These are phyloP conservation scores for Holtermannia corniformis DNA, from an alignment of 768 basidiomycete species.

Conservation along the genomic window DNA sequence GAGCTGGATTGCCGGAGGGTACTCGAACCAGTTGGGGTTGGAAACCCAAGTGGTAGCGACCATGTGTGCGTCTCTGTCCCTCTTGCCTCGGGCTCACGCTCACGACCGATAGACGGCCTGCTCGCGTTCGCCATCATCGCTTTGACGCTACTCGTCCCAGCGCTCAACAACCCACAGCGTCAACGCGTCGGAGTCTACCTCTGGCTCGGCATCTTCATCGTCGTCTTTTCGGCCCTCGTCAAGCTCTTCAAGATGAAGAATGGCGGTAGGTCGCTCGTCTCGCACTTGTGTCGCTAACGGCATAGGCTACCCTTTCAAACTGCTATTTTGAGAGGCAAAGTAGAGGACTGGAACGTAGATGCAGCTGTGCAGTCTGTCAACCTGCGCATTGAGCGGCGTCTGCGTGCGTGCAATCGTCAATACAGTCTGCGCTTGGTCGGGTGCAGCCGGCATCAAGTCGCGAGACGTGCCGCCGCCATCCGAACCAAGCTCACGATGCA, in stretches of 20 bases:
- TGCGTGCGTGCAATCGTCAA: too few relatives aligned
- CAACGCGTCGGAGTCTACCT: conserved; percentile 83
- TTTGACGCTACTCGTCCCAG: conserved; percentile 58
- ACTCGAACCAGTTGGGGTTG: conserved; percentile 81
- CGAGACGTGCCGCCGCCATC: too few relatives aligned
- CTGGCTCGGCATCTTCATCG: conserved; percentile 70
- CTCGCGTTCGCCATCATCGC: conserved; percentile 71
- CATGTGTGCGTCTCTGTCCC: conserved; percentile 57
- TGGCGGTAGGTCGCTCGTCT: conserved; percentile 49
- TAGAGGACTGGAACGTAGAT: neutral
- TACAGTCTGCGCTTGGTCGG: too few relatives aligned
- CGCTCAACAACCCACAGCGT: conserved; percentile 54
- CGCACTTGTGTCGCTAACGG: conserved; percentile 1
- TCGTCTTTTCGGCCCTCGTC: conserved; percentile 77
- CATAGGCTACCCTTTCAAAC: conserved; percentile 35
- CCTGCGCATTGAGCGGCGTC: neutral
- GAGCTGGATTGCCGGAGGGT: conserved; percentile 75
- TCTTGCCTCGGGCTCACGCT: neutral
- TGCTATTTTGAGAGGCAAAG: conserved; percentile 28
- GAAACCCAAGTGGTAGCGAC: conserved; percentile 79
- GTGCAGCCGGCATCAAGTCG: too few relatives aligned
- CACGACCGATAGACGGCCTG: conserved; percentile 58
- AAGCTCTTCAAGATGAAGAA: conserved; percentile 88
- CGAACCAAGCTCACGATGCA: too few relatives aligned
- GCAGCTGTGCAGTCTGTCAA: neutral